phyloP scores from a whole-genome alignment of 352 stramenopile species.

The Phytopythium mirpurense region DNA sequence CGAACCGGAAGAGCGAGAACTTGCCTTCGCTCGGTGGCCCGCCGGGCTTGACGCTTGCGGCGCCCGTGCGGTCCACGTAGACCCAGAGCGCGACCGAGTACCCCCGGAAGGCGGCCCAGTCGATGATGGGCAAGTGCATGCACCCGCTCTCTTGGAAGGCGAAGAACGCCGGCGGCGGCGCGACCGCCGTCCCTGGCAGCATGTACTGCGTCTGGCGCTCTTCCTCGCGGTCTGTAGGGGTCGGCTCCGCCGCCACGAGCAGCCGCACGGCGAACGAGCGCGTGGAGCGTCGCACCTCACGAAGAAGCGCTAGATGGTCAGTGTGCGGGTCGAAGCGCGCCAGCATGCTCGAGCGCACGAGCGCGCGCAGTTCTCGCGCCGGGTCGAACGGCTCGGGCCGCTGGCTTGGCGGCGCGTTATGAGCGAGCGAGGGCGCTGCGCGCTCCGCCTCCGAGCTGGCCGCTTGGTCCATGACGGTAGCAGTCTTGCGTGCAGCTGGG shows the following conservation, averaged over 20 bases:
- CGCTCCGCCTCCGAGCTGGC: background rate
- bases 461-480: background rate
- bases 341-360: slow-evolving; percentile 1
- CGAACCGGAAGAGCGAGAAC: slow-evolving; percentile 74
- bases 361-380: slow-evolving; percentile 1
- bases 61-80: slow-evolving; percentile 26
- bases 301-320: slow-evolving; percentile 12
- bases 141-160: slow-evolving; percentile 48
- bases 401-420: background rate
- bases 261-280: slow-evolving; percentile 29
- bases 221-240: background rate
- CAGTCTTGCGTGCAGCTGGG: background rate
- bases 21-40: slow-evolving; percentile 11
- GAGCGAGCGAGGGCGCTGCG: background rate
- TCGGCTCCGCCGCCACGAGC: slow-evolving; percentile 17
- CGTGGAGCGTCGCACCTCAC: slow-evolving; percentile 25
- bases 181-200: slow-evolving; percentile 21
- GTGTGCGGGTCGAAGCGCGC: slow-evolving; percentile 11
- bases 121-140: slow-evolving; percentile 73
- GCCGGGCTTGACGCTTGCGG: slow-evolving; percentile 1
- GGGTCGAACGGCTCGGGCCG: slow-evolving; percentile 1
- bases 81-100: slow-evolving; percentile 81
- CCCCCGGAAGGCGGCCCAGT: slow-evolving; percentile 74
- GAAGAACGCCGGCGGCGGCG: slow-evolving; percentile 62
- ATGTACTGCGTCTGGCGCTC: slow-evolving; percentile 26